Evolutionary conservation across 1,139 yeast species (phyloP), one percentile per base, ranked within the genome.

Genomic region (Scheffersomyces stambukii): DNA sequence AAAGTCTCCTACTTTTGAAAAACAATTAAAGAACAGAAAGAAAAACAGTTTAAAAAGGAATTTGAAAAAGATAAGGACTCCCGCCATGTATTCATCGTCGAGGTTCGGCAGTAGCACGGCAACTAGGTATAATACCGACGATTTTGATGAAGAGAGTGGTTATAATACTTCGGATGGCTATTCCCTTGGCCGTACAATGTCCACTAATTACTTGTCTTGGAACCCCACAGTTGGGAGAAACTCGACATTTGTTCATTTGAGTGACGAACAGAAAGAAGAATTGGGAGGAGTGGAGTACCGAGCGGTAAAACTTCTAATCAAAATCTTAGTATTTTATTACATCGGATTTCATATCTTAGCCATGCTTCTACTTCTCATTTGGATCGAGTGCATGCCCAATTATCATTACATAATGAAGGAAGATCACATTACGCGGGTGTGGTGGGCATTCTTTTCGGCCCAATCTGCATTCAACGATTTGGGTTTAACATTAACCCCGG

Each of bases 211-310:
- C 46, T 63, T 91, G 22, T 86, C 96, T 0, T 89, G 95, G 89
- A 74, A 73, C 16, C 97, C 98, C 0, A 86, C 88, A 0, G 73
- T 93, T 27, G 98, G 96, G n/a, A 74, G 97, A 52, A 93, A 93
- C 54, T 91, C 98, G 1, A 83, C 89, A 1, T 91, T 91, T 62
- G 83, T 85, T 3, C 81, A 81, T 17, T 58, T 91, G 32, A 77
- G 84, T 2, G 86, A 79, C 16, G 81, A 75, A 14, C 97, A 93
- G 53, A 86, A 86, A 46, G 94, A 83, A 36, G 99, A 91, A 52
- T 60, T 91, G 25, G 99, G 98, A 19, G 99, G 98, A 31, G 96
- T 91, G 8, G 99, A 91, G 50, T 93, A 91, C 50, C 72, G 97
- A 28, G 88, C 98, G 0, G 71, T 84, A 32, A 86, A 86, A 47